A percentile compares a stretch with the other conserved stretches of the same genome.
Evolutionary conservation across 148 eudicot species (phyloP).

Genomic region (Chenopodium album): DNA sequence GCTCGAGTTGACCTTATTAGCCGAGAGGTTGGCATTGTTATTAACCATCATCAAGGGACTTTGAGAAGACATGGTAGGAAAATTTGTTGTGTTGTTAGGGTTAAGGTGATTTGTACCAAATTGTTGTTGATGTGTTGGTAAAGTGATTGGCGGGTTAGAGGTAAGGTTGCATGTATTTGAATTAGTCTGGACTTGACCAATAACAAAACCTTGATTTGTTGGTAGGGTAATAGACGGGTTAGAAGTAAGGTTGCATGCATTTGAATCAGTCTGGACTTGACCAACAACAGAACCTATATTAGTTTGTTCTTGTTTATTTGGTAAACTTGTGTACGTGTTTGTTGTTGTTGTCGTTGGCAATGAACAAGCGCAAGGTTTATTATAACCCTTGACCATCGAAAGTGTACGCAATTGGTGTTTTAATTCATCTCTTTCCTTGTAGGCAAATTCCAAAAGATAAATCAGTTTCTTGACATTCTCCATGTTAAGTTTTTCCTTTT

Average conservation of each 20-base stretch:
- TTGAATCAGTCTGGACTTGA: neutral
- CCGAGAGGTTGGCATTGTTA: neutral
- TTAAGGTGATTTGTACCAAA: neutral
- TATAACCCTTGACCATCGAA: conserved; percentile 3
- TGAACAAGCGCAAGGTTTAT: neutral
- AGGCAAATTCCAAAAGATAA: conserved; percentile 23
- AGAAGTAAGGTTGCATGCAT: neutral
- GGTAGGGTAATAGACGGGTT: neutral
- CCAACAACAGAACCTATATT: neutral
- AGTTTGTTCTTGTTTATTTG: neutral
- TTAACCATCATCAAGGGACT: conserved; percentile 24
- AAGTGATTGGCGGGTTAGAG: neutral
- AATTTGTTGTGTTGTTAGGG: neutral
- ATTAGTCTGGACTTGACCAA: neutral
- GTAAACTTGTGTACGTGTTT: neutral
- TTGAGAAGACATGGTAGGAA: conserved; percentile 17
- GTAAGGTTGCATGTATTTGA: neutral
- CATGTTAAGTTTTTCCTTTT: conserved; percentile 21
- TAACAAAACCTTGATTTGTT: neutral
- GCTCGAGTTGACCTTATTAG: neutral
- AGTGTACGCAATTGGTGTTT: conserved; percentile 19
- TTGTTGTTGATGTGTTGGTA: neutral
- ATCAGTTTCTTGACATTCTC: conserved; percentile 26
- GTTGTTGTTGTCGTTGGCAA: neutral
- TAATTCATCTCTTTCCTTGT: conserved; percentile 41